Base-by-base conservation (phyloP, 1,139 yeast genomes). In the Torulaspora globosa region DNA sequence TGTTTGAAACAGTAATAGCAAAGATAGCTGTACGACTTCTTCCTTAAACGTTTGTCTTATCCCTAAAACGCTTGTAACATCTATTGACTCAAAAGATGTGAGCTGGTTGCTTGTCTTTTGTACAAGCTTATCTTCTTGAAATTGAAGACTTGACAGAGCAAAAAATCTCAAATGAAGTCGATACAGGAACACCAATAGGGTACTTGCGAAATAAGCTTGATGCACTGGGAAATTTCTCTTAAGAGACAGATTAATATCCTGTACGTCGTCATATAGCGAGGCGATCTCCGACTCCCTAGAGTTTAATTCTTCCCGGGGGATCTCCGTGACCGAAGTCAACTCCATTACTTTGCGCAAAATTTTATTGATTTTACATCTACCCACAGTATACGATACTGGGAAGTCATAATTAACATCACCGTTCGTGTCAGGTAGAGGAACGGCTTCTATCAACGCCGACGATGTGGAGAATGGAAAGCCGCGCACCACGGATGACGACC, bases 401-500 rank as follows among this genome's bases (percentile, higher is more conserved):
- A 45, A 41, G 1, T 43, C 41, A 11, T 24, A 24, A 9, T 37
- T 29, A 6, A 11, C 15, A 21, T 26, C 46, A 1, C 37, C 15
- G n/a, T 33, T 40, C 5, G 15, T 11, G 7, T 24, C 33, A 4
- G 55, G 53, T 14, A 58, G 29, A 2, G 51, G 46, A 6, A 51
- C 49, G 12, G 41, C 42, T 24, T 43, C 35, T 23, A 56, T 41
- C n/a, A 55, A 30, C 3, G 36, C 32, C n/a, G 47, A 36, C 12
- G 59, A 42, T 10, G 57, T 46, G 15, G 50, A 43, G 36, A 57
- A 60, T 12, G 59, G 53, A 23, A 57, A 52, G 3, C 65, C 65
- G 28, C 55, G 50, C 1, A 53, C 62, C 12, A 60, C 65, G 5
- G 63, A 56, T 1, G 65, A 51, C 1, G 63, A 60, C 1, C 63